Evolutionary conservation across 2,329 filamentous ascomycete species (phyloP), one percentile per base, ranked within the genome.

Genomic region (Onygenales sp.): DNA sequence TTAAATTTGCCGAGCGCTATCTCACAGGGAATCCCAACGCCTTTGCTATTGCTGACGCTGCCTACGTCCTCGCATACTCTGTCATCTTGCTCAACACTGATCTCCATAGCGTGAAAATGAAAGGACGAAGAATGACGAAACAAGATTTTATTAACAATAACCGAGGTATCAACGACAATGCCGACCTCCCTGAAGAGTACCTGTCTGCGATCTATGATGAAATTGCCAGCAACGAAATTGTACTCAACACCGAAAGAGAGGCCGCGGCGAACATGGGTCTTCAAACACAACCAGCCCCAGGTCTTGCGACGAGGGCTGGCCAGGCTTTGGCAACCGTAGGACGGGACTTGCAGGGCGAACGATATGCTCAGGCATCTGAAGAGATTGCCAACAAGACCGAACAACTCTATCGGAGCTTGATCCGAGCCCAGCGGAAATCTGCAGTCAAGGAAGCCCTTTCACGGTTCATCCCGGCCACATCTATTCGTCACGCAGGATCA

Each of bases 81-180:
- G 93, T 97, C 53, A 96, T 98, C 62, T 78, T 98, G 81, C 75
- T 98, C 50, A 98, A 98, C 69, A 95, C 91, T 1, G 93, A 98
- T 75, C 81, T 92, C 61, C 93, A 98, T 73, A 97, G 92, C 69
- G 79, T 76, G 59, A 95, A 96, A 68, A 81, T 98, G 62, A 85
- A 84, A 65, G 78, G 77, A 1, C 83, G 81, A 60, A 84, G 90
- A 51, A 98, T 98, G 93, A 94, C 86, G 31, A 90, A 90, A 59
- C 87, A 95, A 58, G 94, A 98, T 61, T 98, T 98, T 66, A 95
- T 98, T 75, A 96, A 95, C 76, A 98, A 98, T 72, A 98, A 98
- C 69, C 79, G 93, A 32, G 93, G 93, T 54, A 98, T 98, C 75
- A 97, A 98, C 71, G 93, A 98, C 72, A 92, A 88, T 60, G 87